Base-by-base conservation (phyloP, 2,329 filamentous ascomycete genomes). In the Plectosphaerella cucumerina region DNA sequence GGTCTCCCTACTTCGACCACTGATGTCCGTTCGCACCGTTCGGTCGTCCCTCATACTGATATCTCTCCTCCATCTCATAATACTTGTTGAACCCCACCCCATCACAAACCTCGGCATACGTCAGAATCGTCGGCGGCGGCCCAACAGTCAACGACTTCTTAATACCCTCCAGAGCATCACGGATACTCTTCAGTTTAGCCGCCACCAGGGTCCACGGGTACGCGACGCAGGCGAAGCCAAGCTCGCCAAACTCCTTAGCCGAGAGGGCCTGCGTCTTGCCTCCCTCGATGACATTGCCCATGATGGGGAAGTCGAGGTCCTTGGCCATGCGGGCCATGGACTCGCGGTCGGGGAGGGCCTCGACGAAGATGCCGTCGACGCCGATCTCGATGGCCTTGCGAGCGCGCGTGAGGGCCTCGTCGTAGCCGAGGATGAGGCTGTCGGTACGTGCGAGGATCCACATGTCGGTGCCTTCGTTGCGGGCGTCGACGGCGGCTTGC, bases 381-480 rank as follows among this genome's bases (percentile, higher is more conserved):
- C 73, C 72, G 15, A 76, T 70, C 4, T 65, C 58, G n/a, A 65
- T 69, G 53, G 72, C 71, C 52, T 73, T 65, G 17, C 66, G 60
- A 0, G 68, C 73, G 2, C 74, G 61, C 1, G 65, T 53, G 14
- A 76, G 63, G 1, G 72, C 72, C 54, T 77, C 74, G 4, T 75
- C 72, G 59, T 68, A 76, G 2, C 71, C 69, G 33, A 62, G 63
- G 46, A 71, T 70, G 3, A 71, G 57, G 3, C 67, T 60, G 50
- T 77, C 74, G 0, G 73, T 76, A 5, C 74, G 64, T 0, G 72
- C 73, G 3, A 77, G 59, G 37, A 77, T 65, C 49, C 71, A 74
- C 26, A 76, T 75, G 51, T 76, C 74, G 4, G 60, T 57, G 1
- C 72, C 72, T 53, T 73, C 65, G 44, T 76, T 66, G 15, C 73